Conservation (phyloP, 495 filamentous ascomycete genomes). For the Cudoniella acicularis region DNA sequence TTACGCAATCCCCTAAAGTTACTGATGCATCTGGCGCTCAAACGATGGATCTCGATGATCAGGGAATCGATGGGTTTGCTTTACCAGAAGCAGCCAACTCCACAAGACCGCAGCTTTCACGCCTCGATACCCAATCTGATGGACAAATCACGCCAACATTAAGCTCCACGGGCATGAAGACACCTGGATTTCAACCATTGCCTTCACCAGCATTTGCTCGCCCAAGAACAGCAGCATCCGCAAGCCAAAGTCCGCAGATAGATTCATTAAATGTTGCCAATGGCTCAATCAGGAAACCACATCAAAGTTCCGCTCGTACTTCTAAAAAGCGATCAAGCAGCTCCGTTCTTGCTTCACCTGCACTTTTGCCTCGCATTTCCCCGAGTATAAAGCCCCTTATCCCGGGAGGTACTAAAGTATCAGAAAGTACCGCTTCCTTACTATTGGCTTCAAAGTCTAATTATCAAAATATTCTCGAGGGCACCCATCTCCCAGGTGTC, state of each 20-base stretch:
- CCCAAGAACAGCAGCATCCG: slow-evolving; percentile 37
- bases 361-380: slow-evolving; percentile 86
- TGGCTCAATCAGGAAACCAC: slow-evolving; percentile 33
- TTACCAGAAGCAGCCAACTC: slow-evolving; percentile 26
- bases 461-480: slow-evolving; percentile 96
- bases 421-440: slow-evolving; percentile 72
- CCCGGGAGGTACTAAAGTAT: slow-evolving; percentile 53
- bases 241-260: slow-evolving; percentile 51
- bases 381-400: slow-evolving; percentile 90
- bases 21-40: neutral
- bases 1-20: slow-evolving; percentile 14
- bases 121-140: slow-evolving; percentile 41
- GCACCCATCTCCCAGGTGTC: slow-evolving; percentile 83
- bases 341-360: slow-evolving; percentile 76
- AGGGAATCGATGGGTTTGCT: slow-evolving; percentile 24
- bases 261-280: slow-evolving; percentile 27
- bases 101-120: slow-evolving; percentile 36
- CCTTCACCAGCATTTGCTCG: slow-evolving; percentile 44
- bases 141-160: slow-evolving; percentile 32
- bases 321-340: slow-evolving; percentile 73
- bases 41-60: slow-evolving; percentile 24
- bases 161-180: slow-evolving; percentile 31
- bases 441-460: slow-evolving; percentile 92
- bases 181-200: slow-evolving; percentile 37
- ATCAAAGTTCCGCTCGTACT: slow-evolving; percentile 38